A percentile compares a stretch with the other conserved stretches of the same genome.
Evolutionary conservation across 2,329 filamentous ascomycete species (phyloP).

Genomic region (Talaromyces atroroseus): DNA sequence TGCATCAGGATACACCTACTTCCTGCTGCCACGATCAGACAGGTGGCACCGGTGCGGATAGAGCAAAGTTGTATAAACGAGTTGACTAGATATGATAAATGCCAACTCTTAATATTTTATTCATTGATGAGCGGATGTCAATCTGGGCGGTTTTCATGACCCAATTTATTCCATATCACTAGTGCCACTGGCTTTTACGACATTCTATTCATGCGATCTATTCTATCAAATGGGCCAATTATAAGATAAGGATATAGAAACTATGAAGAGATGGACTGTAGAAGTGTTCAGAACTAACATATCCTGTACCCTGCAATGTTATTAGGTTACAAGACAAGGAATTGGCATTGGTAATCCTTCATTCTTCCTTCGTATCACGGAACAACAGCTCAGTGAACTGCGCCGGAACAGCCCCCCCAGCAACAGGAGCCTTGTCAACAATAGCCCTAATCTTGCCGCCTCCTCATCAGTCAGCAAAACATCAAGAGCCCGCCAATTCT

Average conservation of each 20-base stretch:
- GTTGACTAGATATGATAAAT: conserved; percentile 17
- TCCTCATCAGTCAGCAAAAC: conserved; percentile 21
- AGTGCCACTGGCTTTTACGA: background rate
- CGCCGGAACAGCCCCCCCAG: background rate
- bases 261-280: background rate
- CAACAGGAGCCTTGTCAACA: background rate
- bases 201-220: background rate
- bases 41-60: conserved; percentile 18
- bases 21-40: conserved; percentile 17
- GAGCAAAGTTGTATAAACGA: conserved; percentile 29
- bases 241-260: too few species aligned
- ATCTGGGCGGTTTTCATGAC: too few species aligned
- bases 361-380: background rate
- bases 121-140: background rate
- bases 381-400: background rate
- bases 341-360: too few species aligned
- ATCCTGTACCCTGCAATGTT: too few species aligned
- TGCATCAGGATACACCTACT: conserved; percentile 22
- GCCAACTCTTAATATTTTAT: background rate
- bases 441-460: background rate
- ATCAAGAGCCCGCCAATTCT: conserved; percentile 20
- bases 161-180: too few species aligned
- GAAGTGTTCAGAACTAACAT: background rate
- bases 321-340: too few species aligned
- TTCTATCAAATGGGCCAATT: too few species aligned